phyloP scores from a whole-genome alignment of 768 basidiomycete genomes.

The Favolaschia claudopus region DNA sequence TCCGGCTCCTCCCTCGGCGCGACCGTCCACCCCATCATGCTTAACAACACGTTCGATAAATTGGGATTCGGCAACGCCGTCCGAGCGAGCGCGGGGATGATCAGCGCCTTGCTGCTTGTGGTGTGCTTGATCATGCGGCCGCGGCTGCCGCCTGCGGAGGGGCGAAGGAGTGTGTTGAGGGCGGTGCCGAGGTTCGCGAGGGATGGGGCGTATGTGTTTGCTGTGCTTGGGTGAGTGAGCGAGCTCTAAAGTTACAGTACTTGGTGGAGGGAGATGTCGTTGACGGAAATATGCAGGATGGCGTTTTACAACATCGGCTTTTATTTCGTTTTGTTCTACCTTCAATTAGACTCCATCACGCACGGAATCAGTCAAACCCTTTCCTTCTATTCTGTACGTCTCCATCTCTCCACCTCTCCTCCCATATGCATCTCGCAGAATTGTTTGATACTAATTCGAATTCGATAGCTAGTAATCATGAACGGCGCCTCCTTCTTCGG shows the following conservation, averaged over 20 bases:
- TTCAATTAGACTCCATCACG: slow-evolving; percentile 45
- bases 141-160: slow-evolving; percentile 38
- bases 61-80: slow-evolving; percentile 63
- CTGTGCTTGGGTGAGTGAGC: slow-evolving; percentile 23
- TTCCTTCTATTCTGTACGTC: slow-evolving; percentile 48
- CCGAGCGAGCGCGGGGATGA: slow-evolving; percentile 55
- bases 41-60: slow-evolving; percentile 58
- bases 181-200: slow-evolving; percentile 17
- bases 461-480: slow-evolving; percentile 42
- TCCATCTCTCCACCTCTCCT: neutral
- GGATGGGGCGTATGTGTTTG: slow-evolving; percentile 31
- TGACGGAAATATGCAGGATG: slow-evolving; percentile 21
- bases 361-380: slow-evolving; percentile 42
- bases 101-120: slow-evolving; percentile 45
- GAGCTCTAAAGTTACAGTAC: neutral
- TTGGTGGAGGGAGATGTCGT: neutral
- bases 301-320: slow-evolving; percentile 34
- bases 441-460: no score
- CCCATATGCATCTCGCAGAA: no score
- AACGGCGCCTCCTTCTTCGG: slow-evolving; percentile 48
- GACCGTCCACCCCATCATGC: slow-evolving; percentile 66
- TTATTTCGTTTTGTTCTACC: slow-evolving; percentile 47
- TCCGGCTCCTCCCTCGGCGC: slow-evolving; percentile 67
- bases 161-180: neutral
- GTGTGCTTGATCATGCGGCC: slow-evolving; percentile 44